phyloP scores from a whole-genome alignment of 176 grass and related monocot species.

The Phoenix dactylifera region DNA sequence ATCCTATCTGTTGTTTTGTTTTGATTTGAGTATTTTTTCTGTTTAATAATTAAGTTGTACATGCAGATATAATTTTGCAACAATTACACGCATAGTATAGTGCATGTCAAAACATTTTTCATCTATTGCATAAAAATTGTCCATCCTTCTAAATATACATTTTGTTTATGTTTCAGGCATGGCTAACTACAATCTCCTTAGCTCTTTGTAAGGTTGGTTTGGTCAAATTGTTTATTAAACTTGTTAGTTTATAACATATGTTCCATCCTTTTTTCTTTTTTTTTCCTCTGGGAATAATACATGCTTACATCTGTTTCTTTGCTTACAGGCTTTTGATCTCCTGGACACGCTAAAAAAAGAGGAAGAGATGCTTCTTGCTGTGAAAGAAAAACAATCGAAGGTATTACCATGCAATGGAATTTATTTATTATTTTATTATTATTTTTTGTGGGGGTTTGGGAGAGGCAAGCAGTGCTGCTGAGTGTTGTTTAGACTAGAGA shows the following conservation, averaged over 20 bases:
- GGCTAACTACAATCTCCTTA: conserved; percentile 57
- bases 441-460: no score
- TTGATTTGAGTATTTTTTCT: no score
- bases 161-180: conserved; percentile 47
- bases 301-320: neutral
- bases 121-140: neutral
- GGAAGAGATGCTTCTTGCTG: conserved; percentile 73
- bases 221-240: neutral
- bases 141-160: conserved; percentile 1
- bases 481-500: no score
- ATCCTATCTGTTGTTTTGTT: no score
- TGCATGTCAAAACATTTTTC: neutral
- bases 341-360: conserved; percentile 85
- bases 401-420: conserved; percentile 15
- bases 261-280: neutral
- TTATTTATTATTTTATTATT: neutral
- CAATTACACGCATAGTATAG: no score
- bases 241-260: no score
- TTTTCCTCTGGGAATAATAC: neutral
- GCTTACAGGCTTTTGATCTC: conserved; percentile 66
- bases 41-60: no score
- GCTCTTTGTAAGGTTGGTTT: conserved; percentile 69
- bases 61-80: no score
- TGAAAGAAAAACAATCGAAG: conserved; percentile 68
- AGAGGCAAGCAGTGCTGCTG: no score